Evolutionary conservation across 2,329 filamentous ascomycete species (phyloP), one percentile per base, ranked within the genome.

Genomic region (Thielaviopsis euricoi): DNA sequence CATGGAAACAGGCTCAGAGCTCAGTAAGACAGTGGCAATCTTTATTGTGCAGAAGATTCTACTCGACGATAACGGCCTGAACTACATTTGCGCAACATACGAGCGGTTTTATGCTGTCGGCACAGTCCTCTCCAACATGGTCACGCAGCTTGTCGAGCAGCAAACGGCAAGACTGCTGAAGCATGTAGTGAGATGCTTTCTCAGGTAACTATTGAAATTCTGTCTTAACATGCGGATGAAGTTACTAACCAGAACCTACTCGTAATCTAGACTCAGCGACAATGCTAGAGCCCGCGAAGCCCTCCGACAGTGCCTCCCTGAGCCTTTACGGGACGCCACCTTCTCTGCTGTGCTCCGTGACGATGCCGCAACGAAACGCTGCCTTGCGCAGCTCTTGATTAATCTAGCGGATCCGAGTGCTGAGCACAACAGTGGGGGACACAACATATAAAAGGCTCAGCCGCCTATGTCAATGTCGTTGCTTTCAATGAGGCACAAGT

Each of bases 41-140:
- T 98, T 98, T 75, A 98, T 98, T 66, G 93, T 98, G 19, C 93
- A 98, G 72, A 98, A 98, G 78, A 98, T 98, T 25, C 74, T 98
- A 56, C 80, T 98, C 2, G 93, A 98, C 67, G 93, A 98, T 66
- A 91, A 95, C 66, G 93, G 93, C 3, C 79, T 98, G 62, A 93
- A 93, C 67, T 98, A 98, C 71, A 98, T 98, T 60, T 98, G 93
- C 72, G 91, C 94, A 63, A 98, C 93, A 0, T 98, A 98, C 66
- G 93, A 98, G 75, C 82, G 93, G 21, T 98, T 98, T 72, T 98
- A 97, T 65, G 93, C 93, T 7, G 93, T 98, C 5, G 93, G 93
- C 6, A 98, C 93, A 1, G 93, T 98, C 6, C 76, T 98, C 46
- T 95, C 89, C 74, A 98, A 97, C 69, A 98, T 98, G 93, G 93